Base-by-base conservation (phyloP, 2,329 filamentous ascomycete genomes). In the Lasiodiplodia citricola region DNA sequence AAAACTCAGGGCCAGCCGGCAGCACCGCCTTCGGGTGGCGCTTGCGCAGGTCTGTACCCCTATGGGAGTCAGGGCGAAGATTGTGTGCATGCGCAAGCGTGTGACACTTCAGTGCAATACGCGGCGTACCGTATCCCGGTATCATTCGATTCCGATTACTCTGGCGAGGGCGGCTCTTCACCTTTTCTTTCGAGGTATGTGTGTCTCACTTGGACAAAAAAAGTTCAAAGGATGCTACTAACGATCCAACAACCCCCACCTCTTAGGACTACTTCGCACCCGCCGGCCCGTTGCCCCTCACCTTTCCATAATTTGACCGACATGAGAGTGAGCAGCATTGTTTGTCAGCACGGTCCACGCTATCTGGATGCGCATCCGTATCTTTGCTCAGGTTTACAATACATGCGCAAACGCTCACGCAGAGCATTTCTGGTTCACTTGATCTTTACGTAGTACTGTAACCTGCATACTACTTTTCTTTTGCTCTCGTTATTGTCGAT, bases 61-160 rank as follows among this genome's bases (percentile, higher is more conserved):
- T 92, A 90, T 96, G 92, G 92, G 91, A 92, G 92, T 89, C 90
- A 87, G 91, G 94, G 92, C 92, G 92, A 92, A 95, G 92, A 94
- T 95, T 90, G 92, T 94, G 87, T 88, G 84, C 77, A 73, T 69
- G 67, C 60, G 70, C 68, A 69, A 69, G 71, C 74, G 75, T 76
- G 85, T 81, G 89, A 90, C 89, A 93, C 92, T 94, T 93, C 86
- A 96, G 93, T 95, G 91, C 93, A 93, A 96, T 96, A 93, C 91
- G 92, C 92, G 88, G 92, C 92, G 89, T 94, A 85, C 86, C 83
- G 78, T 80, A 75, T 62, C 78, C 74, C 78, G 83, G 86, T 90
- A 90, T 86, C 86, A 93, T 92, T 93, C 91, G 91, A 94, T 94
- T 94, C 92, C 90, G 91, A 93, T 94, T 90, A 94, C 88, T 93